These are phyloP conservation scores for Aspergillus conjunctus DNA, from an alignment of 495 filamentous ascomycete species.

Conservation along the genomic window DNA sequence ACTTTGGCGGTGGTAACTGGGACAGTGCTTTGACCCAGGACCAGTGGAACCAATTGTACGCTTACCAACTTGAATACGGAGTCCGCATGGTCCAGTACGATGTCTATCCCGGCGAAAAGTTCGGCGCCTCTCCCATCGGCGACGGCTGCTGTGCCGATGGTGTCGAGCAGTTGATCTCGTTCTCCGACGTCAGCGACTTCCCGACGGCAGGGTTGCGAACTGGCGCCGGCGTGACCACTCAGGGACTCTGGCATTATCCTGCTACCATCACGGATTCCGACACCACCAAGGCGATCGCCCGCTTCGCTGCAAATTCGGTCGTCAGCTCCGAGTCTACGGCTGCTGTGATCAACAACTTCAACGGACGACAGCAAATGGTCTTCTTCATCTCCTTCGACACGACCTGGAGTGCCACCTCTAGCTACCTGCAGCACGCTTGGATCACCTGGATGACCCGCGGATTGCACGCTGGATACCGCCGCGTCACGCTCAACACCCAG, in stretches of 20 bases:
- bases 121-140: slow-evolving; percentile 43
- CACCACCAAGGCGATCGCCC: slow-evolving; percentile 55
- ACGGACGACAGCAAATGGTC: slow-evolving; percentile 61
- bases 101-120: slow-evolving; percentile 55
- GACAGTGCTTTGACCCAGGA: slow-evolving; percentile 56
- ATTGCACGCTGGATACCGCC: slow-evolving; percentile 56
- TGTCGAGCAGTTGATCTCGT: slow-evolving; percentile 54
- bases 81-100: slow-evolving; percentile 64
- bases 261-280: slow-evolving; percentile 55
- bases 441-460: slow-evolving; percentile 64
- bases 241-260: slow-evolving; percentile 60
- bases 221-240: slow-evolving; percentile 53
- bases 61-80: slow-evolving; percentile 59
- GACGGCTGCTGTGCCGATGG: slow-evolving; percentile 51
- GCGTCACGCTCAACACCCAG: slow-evolving; percentile 61
- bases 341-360: slow-evolving; percentile 62
- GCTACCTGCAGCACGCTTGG: slow-evolving; percentile 63
- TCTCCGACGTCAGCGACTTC: slow-evolving; percentile 52
- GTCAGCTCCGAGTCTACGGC: slow-evolving; percentile 41
- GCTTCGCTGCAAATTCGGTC: slow-evolving; percentile 46
- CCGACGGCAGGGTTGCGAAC: slow-evolving; percentile 53
- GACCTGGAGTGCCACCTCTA: slow-evolving; percentile 58
- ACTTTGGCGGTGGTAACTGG: slow-evolving; percentile 48
- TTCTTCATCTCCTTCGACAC: slow-evolving; percentile 60
- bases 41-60: slow-evolving; percentile 59